Evolutionary conservation across 768 basidiomycete genomes (phyloP).

Genomic region (Rhodotorula paludigena): DNA sequence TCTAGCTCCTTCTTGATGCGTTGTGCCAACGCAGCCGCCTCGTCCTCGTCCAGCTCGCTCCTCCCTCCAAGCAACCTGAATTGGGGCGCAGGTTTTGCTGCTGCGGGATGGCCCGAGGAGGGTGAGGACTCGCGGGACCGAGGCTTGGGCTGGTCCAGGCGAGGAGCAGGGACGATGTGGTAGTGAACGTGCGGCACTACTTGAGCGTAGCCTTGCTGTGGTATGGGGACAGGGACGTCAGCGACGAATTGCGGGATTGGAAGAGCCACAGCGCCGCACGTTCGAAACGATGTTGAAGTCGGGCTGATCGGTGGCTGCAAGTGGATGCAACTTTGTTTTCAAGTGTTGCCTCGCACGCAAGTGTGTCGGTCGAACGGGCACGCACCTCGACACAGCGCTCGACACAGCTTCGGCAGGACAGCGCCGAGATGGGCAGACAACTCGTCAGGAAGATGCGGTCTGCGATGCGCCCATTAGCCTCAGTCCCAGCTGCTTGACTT

Average conservation of each 20-base stretch:
- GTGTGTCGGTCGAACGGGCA: not conserved
- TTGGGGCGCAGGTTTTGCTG: too few relatives aligned
- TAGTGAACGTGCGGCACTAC: constrained; percentile 30
- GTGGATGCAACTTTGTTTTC: not conserved
- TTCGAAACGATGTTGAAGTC: constrained; percentile 30
- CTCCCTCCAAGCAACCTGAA: not conserved
- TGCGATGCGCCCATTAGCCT: not conserved
- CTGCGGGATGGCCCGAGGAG: too few relatives aligned
- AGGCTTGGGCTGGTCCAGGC: not conserved
- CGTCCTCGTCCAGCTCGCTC: constrained; percentile 21
- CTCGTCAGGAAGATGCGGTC: constrained; percentile 15
- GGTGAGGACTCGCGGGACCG: not conserved
- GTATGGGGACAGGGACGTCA: not conserved
- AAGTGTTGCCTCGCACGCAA: not conserved
- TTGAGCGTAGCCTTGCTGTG: constrained; percentile 31
- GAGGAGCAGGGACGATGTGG: constrained; percentile 21
- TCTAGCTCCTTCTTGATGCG: constrained; percentile 15
- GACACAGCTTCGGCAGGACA: constrained; percentile 11
- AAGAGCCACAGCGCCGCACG: not conserved
- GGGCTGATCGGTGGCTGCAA: constrained; percentile 10
- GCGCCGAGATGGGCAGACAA: constrained; percentile 10
- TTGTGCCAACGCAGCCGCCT: not conserved
- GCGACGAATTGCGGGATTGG: not conserved
- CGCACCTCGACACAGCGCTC: constrained; percentile 21
- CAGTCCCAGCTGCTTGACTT: too few relatives aligned